A percentile compares a stretch with the other conserved stretches of the same genome.
phyloP scores from a whole-genome alignment of 768 basidiomycete species.

The Serpula lacrymans region DNA sequence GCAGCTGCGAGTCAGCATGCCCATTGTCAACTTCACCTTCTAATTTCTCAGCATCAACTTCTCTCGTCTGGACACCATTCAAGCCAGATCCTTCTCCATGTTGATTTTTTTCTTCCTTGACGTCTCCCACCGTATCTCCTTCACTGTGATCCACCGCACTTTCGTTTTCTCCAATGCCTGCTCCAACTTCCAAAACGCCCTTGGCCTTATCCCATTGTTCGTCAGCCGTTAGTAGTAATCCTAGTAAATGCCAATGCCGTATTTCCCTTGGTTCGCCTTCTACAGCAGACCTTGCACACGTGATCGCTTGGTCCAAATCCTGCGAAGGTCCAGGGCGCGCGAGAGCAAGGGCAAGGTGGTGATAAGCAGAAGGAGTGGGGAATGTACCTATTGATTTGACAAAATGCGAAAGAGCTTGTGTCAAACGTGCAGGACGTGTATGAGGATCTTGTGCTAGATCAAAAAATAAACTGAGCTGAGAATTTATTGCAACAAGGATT shows the following conservation, averaged over 20 bases:
- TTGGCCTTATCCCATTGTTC: constrained; percentile 79
- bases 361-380: constrained; percentile 58
- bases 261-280: constrained; percentile 61
- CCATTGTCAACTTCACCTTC: background rate
- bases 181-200: constrained; percentile 76
- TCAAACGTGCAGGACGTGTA: constrained; percentile 56
- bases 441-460: constrained; percentile 60
- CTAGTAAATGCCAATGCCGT: constrained; percentile 90
- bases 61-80: constrained; percentile 3
- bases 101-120: constrained; percentile 7
- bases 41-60: constrained; percentile 12
- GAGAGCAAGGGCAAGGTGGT: constrained; percentile 78
- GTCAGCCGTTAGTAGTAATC: constrained; percentile 70
- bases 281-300: constrained; percentile 66
- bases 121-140: constrained; percentile 22
- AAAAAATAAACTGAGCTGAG: background rate
- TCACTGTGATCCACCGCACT: constrained; percentile 33
- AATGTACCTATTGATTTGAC: constrained; percentile 43
- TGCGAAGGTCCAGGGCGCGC: constrained; percentile 61
- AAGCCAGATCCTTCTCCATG: constrained; percentile 3
- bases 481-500: background rate
- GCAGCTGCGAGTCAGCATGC: background rate
- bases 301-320: constrained; percentile 64
- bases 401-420: constrained; percentile 51
- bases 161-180: constrained; percentile 54